Evolutionary conservation across 345 rosid genomes (phyloP), one percentile per base, ranked within the genome.

Genomic region (Gossypium stocksii): DNA sequence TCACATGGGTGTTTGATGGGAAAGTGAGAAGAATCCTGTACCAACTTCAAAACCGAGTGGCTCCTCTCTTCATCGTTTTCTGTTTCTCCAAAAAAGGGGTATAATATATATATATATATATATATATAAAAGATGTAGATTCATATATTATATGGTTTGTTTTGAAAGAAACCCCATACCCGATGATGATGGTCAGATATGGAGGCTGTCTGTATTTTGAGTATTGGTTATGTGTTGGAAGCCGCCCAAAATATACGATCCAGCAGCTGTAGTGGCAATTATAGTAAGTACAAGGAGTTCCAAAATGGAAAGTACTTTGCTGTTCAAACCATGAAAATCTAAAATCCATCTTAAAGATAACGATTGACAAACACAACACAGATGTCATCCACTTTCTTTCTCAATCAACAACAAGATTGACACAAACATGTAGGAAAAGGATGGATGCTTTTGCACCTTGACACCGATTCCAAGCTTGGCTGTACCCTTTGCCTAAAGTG

Each of bases 111-210:
- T 29, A 29, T 3, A 29, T 3, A 27, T 27, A 25, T 25, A 27
- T 27, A 27, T 23, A 23, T 23, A 23, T 27, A 27, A 0, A 34
- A 34, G 6, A 34, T 34, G 38, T 34, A 34, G 38, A 34, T 34
- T 34, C 9, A 66, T 17, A 23, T 59, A 5, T 59, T 12, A 5
- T 27, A 71, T 73, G 71, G 72, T 77, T 29, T 62, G 77, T 48
- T 63, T 74, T 53, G 15, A 81, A 79, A 80, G 89, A 78, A 80
- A 77, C 84, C 82, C 81, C 85, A 51, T 48, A 84, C 80, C 82
- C n/a, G 48, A 38, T 63, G 19, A 71, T 68, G 29, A 71, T 65
- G 71, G 10, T 7, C 14, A 43, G 8, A 41, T 9, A 62, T 34
- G 66, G 66, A 62, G 76, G 41, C 29, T 76, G 81, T 75, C 34